Evolutionary conservation across 2,329 filamentous ascomycete genomes (phyloP).

Genomic region (Claviceps cyperi): DNA sequence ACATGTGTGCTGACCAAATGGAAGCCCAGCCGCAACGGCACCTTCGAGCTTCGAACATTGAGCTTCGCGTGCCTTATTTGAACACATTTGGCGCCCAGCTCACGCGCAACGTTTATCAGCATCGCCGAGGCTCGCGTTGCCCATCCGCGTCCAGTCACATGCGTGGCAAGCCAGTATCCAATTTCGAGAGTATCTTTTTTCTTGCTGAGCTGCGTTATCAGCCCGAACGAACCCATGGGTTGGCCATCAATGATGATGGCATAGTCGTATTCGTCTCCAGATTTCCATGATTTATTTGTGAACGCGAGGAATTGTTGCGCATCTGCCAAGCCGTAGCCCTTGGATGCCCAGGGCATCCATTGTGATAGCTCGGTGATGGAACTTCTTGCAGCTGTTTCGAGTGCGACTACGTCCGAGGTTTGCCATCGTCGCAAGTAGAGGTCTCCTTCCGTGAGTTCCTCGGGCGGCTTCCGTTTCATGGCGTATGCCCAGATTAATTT

Average conservation of each 20-base stretch:
- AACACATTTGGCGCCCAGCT: conserved; percentile 6
- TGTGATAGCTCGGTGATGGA: conserved; percentile 7
- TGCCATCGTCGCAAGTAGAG: conserved; percentile 8
- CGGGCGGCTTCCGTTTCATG: not conserved
- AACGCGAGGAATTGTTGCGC: conserved; percentile 5
- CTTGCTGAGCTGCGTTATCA: conserved; percentile 3
- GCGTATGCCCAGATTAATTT: not conserved
- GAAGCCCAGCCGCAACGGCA: conserved; percentile 7
- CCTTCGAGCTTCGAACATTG: conserved; percentile 6
- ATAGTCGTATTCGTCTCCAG: conserved; percentile 6
- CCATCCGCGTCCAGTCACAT: conserved; percentile 8
- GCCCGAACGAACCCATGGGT: conserved; percentile 7
- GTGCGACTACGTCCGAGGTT: conserved; percentile 1
- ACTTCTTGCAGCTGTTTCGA: conserved; percentile 4
- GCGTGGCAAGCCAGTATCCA: conserved; percentile 10
- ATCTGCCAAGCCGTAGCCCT: conserved; percentile 6
- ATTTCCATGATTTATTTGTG: conserved; percentile 5
- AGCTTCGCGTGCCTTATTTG: conserved; percentile 7
- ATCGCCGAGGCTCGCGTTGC: conserved; percentile 8
- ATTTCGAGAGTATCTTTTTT: conserved; percentile 5
- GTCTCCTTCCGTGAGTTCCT: conserved; percentile 7
- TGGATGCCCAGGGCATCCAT: conserved; percentile 10
- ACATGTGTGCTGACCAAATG: not conserved
- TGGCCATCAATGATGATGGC: conserved; percentile 6
- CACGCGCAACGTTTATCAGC: conserved; percentile 7